A percentile compares a stretch with the other conserved stretches of the same genome.
phyloP scores from a whole-genome alignment of 108 stramenopile species.

The Pseudonitzschia delicatissima region DNA sequence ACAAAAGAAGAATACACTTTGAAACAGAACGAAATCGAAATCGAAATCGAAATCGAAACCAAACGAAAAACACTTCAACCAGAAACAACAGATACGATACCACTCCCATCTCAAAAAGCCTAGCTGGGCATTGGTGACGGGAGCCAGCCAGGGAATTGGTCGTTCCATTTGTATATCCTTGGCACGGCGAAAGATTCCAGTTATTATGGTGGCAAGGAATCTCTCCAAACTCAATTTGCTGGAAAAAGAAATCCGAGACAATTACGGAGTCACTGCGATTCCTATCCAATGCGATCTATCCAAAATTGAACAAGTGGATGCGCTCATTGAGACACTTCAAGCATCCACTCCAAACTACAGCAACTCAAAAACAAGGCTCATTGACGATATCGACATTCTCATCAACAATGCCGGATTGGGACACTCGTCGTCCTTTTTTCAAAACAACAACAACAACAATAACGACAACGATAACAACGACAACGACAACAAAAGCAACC shows the following conservation, averaged over 20 bases:
- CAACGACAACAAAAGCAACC: background rate
- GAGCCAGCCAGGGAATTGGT: slow-evolving; percentile 8
- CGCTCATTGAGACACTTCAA: too few species aligned
- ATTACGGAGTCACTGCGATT: too few species aligned
- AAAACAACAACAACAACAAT: background rate
- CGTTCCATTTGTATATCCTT: background rate
- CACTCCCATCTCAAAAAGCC: background rate
- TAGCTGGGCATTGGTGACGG: slow-evolving; percentile 4
- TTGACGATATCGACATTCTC: background rate
- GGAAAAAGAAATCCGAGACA: background rate
- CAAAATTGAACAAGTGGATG: background rate
- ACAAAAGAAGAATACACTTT: background rate
- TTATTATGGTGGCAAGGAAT: background rate
- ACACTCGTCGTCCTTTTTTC: background rate
- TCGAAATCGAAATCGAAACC: background rate
- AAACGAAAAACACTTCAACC: background rate
- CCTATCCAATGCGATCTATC: background rate
- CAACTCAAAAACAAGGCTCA: too few species aligned
- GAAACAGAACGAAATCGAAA: background rate
- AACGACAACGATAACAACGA: background rate
- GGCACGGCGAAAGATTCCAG: background rate
- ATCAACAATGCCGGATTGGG: background rate
- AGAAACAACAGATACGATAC: background rate
- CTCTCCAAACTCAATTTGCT: background rate
- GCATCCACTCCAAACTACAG: too few species aligned